phyloP scores from a whole-genome alignment of 73 alveolate species.

The Paraurostyla sp. region DNA sequence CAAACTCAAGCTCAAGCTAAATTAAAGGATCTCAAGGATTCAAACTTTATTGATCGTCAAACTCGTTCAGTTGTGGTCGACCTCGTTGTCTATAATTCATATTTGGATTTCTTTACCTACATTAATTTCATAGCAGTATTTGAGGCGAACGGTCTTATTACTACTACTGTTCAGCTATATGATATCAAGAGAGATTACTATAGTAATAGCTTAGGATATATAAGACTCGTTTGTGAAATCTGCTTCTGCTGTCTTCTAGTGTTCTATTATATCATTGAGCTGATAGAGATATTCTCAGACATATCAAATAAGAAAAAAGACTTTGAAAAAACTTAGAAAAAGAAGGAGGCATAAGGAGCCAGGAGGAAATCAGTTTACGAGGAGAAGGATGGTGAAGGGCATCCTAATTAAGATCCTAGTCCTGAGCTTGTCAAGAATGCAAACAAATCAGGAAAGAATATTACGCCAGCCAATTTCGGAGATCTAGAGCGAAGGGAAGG shows the following conservation, averaged over 20 bases:
- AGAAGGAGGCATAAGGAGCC: conserved; percentile 10
- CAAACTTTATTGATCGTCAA: conserved; percentile 42
- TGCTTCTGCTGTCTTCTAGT: conserved; percentile 45
- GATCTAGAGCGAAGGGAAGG: neutral
- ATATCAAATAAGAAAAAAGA: neutral
- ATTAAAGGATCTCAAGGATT: neutral
- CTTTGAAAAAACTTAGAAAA: conserved; percentile 9
- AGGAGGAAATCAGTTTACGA: conserved; percentile 23
- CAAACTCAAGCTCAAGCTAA: neutral
- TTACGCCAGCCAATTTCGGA: neutral
- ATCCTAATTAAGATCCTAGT: neutral
- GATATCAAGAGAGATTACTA: conserved; percentile 56
- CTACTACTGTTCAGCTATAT: neutral
- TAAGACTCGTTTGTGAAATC: conserved; percentile 53
- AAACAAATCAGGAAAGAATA: conserved; percentile 15
- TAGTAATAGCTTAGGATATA: neutral
- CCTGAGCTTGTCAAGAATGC: neutral
- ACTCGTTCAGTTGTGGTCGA: conserved; percentile 54
- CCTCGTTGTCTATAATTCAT: conserved; percentile 54
- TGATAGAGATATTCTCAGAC: conserved; percentile 41
- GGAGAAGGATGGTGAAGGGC: conserved; percentile 9
- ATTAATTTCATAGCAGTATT: neutral
- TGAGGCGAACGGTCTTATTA: conserved; percentile 61
- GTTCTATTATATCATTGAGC: conserved; percentile 51
- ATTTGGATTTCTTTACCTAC: conserved; percentile 35